Percentiles rank a stretch among this genome's conserved stretches.
Conservation (phyloP, 2,329 filamentous ascomycete species). For the Epichloe festucae region DNA sequence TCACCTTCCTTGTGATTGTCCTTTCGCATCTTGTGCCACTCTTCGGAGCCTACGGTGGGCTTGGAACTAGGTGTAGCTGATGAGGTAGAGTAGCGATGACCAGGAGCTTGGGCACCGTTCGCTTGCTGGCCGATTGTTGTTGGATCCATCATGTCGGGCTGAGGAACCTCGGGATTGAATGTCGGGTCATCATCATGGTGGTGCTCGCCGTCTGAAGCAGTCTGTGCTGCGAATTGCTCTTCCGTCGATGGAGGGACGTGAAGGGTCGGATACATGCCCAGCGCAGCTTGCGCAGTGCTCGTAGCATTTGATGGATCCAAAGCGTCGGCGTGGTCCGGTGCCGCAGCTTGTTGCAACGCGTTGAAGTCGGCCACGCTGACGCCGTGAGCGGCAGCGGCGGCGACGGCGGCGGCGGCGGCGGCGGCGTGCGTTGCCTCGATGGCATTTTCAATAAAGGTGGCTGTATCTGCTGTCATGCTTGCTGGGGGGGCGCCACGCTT, state of each 20-base stretch:
- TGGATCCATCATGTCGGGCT: conserved; percentile 17
- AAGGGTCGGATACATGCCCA: conserved; percentile 47
- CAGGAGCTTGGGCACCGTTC: conserved; percentile 26
- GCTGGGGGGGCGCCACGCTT: conserved; percentile 36
- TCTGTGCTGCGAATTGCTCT: conserved; percentile 46
- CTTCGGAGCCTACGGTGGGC: conserved; percentile 84
- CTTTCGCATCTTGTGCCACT: conserved; percentile 95
- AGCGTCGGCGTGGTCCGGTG: conserved; percentile 31
- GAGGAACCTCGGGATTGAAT: conserved; percentile 21
- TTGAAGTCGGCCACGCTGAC: conserved; percentile 42
- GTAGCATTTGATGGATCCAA: conserved; percentile 41
- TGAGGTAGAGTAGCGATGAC: conserved; percentile 22
- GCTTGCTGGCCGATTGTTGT: conserved; percentile 14
- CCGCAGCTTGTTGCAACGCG: conserved; percentile 41
- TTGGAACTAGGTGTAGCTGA: conserved; percentile 44
- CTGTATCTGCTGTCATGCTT: conserved; percentile 31
- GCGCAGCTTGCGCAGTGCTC: conserved; percentile 45
- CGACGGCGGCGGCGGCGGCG: conserved; percentile 16
- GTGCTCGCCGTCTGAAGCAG: conserved; percentile 19
- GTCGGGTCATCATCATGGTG: conserved; percentile 20
- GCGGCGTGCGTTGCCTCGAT: conserved; percentile 30
- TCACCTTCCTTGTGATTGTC: conserved; percentile 98
- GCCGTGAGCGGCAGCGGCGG: conserved; percentile 23
- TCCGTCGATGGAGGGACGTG: conserved; percentile 45
- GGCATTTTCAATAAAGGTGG: conserved; percentile 41